Evolutionary conservation across 257 asterid species (phyloP).

Genomic region (Solanum sparsipilum): DNA sequence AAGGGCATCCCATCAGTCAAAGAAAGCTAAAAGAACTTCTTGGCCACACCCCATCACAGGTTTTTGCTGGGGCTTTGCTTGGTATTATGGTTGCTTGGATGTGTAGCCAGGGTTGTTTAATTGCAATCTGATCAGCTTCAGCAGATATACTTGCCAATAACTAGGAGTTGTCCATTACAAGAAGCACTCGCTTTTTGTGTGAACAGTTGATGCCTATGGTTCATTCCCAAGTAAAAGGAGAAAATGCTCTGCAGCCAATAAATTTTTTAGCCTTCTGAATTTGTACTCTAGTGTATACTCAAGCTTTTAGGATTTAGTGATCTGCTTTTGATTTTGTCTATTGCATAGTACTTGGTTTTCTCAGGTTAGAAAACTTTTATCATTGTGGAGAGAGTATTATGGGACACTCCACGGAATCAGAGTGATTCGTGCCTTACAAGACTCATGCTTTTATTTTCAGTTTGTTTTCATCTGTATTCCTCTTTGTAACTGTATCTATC

Average conservation of each 20-base stretch:
- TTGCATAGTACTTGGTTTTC: neutral
- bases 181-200: neutral
- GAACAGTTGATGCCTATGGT: neutral
- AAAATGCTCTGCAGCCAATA: neutral
- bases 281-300: neutral
- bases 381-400: neutral
- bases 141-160: neutral
- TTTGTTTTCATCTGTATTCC: neutral
- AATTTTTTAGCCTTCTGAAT: neutral
- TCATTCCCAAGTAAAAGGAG: neutral
- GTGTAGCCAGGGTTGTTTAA: conserved; percentile 44
- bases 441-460: neutral
- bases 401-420: neutral
- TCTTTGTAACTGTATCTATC: neutral
- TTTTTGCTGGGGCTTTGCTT: conserved; percentile 78
- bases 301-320: neutral
- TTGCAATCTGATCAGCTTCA: conserved; percentile 16
- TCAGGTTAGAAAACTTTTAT: neutral
- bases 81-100: conserved; percentile 65
- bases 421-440: neutral
- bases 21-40: conserved; percentile 90
- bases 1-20: conserved; percentile 91
- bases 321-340: neutral
- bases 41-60: conserved; percentile 90
- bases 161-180: neutral